These are phyloP conservation scores for Yamadazyma dushanensis DNA, from an alignment of 1,139 yeast species.

Conservation along the genomic window DNA sequence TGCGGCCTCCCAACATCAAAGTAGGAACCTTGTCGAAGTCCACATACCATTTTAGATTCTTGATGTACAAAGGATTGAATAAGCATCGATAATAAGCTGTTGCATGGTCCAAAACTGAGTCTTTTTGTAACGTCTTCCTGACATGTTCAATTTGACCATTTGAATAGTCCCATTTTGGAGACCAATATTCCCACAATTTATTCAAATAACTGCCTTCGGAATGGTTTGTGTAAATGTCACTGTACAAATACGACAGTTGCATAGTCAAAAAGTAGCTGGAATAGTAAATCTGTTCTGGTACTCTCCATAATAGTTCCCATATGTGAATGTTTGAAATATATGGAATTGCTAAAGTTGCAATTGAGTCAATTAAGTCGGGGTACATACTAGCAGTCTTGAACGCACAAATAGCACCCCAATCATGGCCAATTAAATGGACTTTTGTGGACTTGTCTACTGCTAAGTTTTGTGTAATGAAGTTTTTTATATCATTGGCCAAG, in stretches of 20 bases:
- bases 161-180: constrained; percentile 38
- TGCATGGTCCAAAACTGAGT: constrained; percentile 35
- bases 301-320: constrained; percentile 29
- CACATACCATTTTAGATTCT: constrained; percentile 27
- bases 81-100: constrained; percentile 45
- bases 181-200: constrained; percentile 41
- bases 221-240: constrained; percentile 19
- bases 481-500: constrained; percentile 36
- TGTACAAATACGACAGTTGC: constrained; percentile 33
- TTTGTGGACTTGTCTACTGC: constrained; percentile 24
- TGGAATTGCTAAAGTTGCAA: constrained; percentile 43
- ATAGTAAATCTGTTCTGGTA: constrained; percentile 37
- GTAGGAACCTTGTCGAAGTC: constrained; percentile 44
- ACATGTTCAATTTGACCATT: constrained; percentile 30
- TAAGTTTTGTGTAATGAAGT: constrained; percentile 27
- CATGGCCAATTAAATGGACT: constrained; percentile 46
- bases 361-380: constrained; percentile 38
- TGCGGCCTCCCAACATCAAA: constrained; percentile 36
- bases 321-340: constrained; percentile 28
- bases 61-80: constrained; percentile 24
- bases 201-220: constrained; percentile 29
- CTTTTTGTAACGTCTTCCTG: constrained; percentile 25
- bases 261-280: constrained; percentile 44
- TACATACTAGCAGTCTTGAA: constrained; percentile 37
- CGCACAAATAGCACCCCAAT: constrained; percentile 47